phyloP scores from a whole-genome alignment of 2,329 filamentous ascomycete genomes.

The Fusarium sulawesiense region DNA sequence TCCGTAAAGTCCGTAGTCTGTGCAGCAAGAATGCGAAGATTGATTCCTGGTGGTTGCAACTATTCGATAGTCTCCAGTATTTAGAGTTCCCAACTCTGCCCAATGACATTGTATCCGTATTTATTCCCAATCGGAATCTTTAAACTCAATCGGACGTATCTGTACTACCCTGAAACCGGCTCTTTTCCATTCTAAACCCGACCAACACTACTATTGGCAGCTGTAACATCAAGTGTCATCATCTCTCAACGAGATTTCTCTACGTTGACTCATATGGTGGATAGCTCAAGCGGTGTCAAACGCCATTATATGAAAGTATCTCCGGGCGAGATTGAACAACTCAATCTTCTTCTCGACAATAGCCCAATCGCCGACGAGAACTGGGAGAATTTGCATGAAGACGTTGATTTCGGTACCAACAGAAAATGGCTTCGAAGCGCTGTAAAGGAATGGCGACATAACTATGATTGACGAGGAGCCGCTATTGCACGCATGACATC shows the following conservation, averaged over 20 bases:
- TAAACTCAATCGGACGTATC: too few relatives aligned
- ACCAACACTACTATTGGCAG: too few relatives aligned
- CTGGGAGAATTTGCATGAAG: fast-evolving
- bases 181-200: too few relatives aligned
- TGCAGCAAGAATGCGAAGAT: too few relatives aligned
- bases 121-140: fast-evolving
- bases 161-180: too few relatives aligned
- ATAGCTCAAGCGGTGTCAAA: not conserved
- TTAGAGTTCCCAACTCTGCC: not conserved
- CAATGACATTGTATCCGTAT: not conserved
- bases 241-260: not conserved
- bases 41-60: too few relatives aligned
- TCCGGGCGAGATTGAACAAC: not conserved
- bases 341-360: not conserved
- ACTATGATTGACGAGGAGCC: not conserved
- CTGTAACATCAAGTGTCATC: too few relatives aligned
- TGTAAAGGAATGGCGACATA: not conserved
- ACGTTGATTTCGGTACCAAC: not conserved
- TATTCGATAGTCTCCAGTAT: not conserved
- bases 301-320: fast-evolving
- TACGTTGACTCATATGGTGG: fast-evolving
- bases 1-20: too few relatives aligned
- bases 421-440: not conserved
- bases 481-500: not conserved
- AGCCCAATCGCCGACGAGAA: not conserved